Percentiles rank a stretch among this genome's conserved stretches.
These are phyloP conservation scores for Trichoderma arundinaceum DNA, from an alignment of 2,329 filamentous ascomycete species.

Conservation along the genomic window DNA sequence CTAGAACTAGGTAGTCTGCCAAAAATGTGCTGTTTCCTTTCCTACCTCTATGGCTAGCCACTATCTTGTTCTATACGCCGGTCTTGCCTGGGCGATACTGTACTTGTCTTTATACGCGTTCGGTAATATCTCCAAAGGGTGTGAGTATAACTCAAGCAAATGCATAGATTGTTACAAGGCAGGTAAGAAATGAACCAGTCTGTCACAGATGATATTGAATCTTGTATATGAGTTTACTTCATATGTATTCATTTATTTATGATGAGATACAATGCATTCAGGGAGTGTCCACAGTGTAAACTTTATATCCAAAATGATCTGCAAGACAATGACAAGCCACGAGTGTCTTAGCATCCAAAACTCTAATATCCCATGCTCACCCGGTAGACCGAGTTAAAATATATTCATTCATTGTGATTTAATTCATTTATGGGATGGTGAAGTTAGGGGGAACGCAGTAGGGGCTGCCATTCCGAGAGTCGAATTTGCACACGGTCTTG, in stretches of 20 bases:
- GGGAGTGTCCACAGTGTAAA: constrained; percentile 21
- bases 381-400: neutral
- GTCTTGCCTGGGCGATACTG: no score
- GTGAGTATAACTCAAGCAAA: no score
- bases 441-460: constrained; percentile 47
- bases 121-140: no score
- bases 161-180: no score
- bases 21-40: no score
- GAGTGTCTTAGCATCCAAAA: neutral
- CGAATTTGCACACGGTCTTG: constrained; percentile 47
- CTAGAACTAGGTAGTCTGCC: no score
- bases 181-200: no score
- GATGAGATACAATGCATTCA: constrained; percentile 7
- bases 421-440: constrained; percentile 31
- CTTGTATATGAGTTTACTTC: neutral
- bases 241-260: constrained; percentile 3
- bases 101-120: no score
- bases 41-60: no score
- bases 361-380: neutral
- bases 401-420: neutral
- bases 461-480: constrained; percentile 44
- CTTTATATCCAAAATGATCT: constrained; percentile 12
- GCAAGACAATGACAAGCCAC: constrained; percentile 7
- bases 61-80: no score
- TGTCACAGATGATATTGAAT: no score